These are phyloP conservation scores for Ophidiomyces ophidiicola DNA, from an alignment of 2,329 filamentous ascomycete genomes.

Conservation along the genomic window DNA sequence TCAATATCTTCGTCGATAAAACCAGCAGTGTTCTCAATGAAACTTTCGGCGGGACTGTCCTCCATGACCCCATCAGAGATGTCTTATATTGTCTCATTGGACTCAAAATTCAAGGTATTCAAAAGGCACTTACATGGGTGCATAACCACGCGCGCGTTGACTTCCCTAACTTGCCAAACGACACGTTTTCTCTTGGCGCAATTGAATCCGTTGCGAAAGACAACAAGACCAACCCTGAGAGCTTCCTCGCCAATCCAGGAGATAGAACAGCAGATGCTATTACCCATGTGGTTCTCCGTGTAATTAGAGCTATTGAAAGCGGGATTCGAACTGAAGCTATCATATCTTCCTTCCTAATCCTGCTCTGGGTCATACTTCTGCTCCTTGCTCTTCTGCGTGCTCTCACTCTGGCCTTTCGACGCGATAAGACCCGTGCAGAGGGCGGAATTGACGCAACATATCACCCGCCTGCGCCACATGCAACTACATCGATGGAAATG, in stretches of 20 bases:
- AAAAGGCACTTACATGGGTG: slow-evolving; percentile 89
- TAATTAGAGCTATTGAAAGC: slow-evolving; percentile 54
- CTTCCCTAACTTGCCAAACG: slow-evolving; percentile 63
- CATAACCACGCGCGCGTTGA: slow-evolving; percentile 71
- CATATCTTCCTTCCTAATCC: slow-evolving; percentile 61
- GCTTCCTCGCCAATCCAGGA: slow-evolving; percentile 68
- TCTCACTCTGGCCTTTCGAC: slow-evolving; percentile 46
- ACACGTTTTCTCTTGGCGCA: slow-evolving; percentile 75
- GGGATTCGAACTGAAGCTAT: slow-evolving; percentile 65
- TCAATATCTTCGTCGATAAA: slow-evolving; percentile 67
- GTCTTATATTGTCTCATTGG: slow-evolving; percentile 79
- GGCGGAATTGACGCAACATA: slow-evolving; percentile 36
- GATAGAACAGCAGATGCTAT: slow-evolving; percentile 69
- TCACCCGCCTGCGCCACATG: slow-evolving; percentile 12
- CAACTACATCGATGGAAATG: slow-evolving; percentile 15
- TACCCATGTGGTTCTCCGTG: slow-evolving; percentile 57
- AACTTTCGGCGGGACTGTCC: slow-evolving; percentile 70
- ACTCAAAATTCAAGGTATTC: slow-evolving; percentile 70
- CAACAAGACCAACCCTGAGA: slow-evolving; percentile 43
- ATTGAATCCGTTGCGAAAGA: slow-evolving; percentile 41
- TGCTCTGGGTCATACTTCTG: slow-evolving; percentile 66
- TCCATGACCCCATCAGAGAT: slow-evolving; percentile 64
- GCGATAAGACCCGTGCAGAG: slow-evolving; percentile 50
- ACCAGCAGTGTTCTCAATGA: slow-evolving; percentile 62
- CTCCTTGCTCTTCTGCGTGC: slow-evolving; percentile 61